These are phyloP conservation scores for Edaphochlamys debaryana DNA, from an alignment of 139 green algal species.

Conservation along the genomic window DNA sequence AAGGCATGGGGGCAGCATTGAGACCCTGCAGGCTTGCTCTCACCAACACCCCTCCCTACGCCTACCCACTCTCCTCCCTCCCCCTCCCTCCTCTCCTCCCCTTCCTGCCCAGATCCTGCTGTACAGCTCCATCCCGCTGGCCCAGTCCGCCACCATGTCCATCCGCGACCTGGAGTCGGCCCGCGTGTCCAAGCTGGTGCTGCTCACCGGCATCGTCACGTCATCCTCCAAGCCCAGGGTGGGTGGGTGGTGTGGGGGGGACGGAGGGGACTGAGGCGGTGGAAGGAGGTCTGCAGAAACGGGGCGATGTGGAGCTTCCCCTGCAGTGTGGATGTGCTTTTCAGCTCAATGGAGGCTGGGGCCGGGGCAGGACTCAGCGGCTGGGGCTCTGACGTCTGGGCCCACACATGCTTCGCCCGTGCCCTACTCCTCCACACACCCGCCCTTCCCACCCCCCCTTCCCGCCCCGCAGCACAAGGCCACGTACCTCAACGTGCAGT, in stretches of 20 bases:
- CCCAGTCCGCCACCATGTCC: slow-evolving; percentile 48
- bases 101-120: slow-evolving; percentile 65
- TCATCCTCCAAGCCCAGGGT: slow-evolving; percentile 86
- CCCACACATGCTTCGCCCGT: too few relatives aligned
- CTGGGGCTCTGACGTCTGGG: too few relatives aligned
- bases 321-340: too few relatives aligned
- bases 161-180: slow-evolving; percentile 79
- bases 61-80: neutral
- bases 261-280: neutral
- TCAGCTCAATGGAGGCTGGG: too few relatives aligned
- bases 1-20: too few relatives aligned
- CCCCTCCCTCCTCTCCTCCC: neutral
- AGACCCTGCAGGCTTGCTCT: too few relatives aligned
- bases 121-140: slow-evolving; percentile 66
- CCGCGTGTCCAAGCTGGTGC: slow-evolving; percentile 92
- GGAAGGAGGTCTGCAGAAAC: neutral
- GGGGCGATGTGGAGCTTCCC: too few relatives aligned
- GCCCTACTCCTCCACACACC: neutral
- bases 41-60: too few relatives aligned
- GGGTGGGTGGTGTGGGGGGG: neutral
- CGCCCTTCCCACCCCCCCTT: neutral
- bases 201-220: slow-evolving; percentile 97
- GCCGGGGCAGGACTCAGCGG: too few relatives aligned
- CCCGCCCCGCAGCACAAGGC: slow-evolving; percentile 87
- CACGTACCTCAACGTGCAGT: slow-evolving; percentile 89